Evolutionary conservation across 83 land plant species (phyloP), one percentile per base, ranked within the genome.

Genomic region (Isoetes engelmannii): DNA sequence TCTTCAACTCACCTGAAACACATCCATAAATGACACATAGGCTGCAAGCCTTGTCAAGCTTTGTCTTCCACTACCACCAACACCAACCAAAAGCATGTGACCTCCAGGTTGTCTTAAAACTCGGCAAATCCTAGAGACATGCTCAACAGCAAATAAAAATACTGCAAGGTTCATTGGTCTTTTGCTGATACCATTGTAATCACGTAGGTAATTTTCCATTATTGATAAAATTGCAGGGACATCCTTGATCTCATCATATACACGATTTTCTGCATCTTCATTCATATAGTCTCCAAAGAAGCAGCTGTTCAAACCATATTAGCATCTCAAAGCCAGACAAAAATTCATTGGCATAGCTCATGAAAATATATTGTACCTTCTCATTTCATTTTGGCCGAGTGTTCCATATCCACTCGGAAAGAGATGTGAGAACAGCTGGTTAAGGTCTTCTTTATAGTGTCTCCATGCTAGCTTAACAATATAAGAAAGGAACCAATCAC

Each of bases 121-220:
- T 12, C 81, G 55, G 48, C 81, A 79, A 12, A 79, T 74, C 41
- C 81, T 71, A 17, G 81, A 79, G 4, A 79, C 74, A 65, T 79
- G 81, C 48, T 79, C 81, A 56, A 79, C 78, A 4, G 81, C 81
- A 74, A 79, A 79, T 19, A 79, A 60, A 44, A 79, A 79, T 15
- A 79, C 74, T 4, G 81, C 81, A 20, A 79, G 69, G 66, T 79
- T 79, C 81, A 79, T 79, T 7, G 81, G 81, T 4, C 81, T 70
- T 49, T 79, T 79, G 61, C 81, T 79, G 21, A 74, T 74, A 7
- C 81, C 81, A 60, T 79, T 79, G 50, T 68, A 79, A 55, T 79
- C 81, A 21, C 20, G 57, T 18, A 79, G 46, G 37, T 79, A 79
- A 17, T 65, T 57, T 21, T 79, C 81, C 71, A 70, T 45, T 43